A percentile compares a stretch with the other conserved stretches of the same genome.
Evolutionary conservation across 2,329 filamentous ascomycete genomes (phyloP).

Genomic region (Trichoderma asperellum): DNA sequence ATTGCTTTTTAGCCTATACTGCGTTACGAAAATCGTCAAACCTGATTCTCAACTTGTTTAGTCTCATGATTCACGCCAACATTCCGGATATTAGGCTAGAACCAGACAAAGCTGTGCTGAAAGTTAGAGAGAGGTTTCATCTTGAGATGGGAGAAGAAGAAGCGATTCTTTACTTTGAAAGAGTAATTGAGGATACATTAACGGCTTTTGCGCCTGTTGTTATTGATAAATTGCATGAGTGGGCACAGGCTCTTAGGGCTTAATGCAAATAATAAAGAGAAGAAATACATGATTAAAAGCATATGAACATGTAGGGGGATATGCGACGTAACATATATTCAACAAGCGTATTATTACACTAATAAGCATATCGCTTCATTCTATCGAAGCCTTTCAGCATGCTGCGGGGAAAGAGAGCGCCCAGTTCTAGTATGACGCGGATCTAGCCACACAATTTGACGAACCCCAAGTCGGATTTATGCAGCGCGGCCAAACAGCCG

Average conservation of each 20-base stretch:
- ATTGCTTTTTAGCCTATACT: conserved; percentile 93
- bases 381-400: conserved; percentile 10
- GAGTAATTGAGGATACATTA: conserved; percentile 86
- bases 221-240: conserved; percentile 91
- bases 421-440: conserved; percentile 38
- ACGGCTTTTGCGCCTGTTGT: conserved; percentile 90
- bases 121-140: conserved; percentile 93
- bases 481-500: neutral
- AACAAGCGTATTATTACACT: conserved; percentile 13
- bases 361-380: conserved; percentile 23
- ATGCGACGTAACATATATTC: conserved; percentile 6
- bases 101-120: conserved; percentile 90
- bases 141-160: conserved; percentile 91
- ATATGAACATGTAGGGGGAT: neutral
- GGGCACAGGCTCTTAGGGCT: conserved; percentile 89
- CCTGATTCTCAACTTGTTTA: conserved; percentile 92
- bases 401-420: conserved; percentile 9
- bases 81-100: conserved; percentile 94
- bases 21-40: conserved; percentile 88
- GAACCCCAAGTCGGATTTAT: conserved; percentile 10
- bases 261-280: conserved; percentile 43
- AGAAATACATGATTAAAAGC: neutral
- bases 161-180: conserved; percentile 83
- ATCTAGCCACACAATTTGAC: conserved; percentile 33
- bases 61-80: conserved; percentile 95